These are phyloP conservation scores for Apophysomyces variabilis DNA, from an alignment of 371 early-diverging fungal genomes.

Conservation along the genomic window DNA sequence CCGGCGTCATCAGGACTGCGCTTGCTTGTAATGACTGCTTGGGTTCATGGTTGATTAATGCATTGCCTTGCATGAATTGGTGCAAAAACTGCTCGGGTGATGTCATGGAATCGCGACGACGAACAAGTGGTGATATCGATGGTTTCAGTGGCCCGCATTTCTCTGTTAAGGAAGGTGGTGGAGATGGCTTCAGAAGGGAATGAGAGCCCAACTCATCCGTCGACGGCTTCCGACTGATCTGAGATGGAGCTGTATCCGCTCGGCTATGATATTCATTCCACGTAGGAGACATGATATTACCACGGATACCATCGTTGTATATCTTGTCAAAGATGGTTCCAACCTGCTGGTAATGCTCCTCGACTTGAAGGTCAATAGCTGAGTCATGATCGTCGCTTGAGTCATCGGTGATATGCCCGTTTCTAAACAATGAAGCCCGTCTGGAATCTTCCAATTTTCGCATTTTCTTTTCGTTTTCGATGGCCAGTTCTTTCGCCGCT, in stretches of 20 bases:
- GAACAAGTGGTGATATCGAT: slow-evolving; percentile 34
- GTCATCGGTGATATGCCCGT: slow-evolving; percentile 15
- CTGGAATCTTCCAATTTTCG: slow-evolving; percentile 52
- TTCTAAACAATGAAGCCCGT: slow-evolving; percentile 17
- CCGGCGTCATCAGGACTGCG: slow-evolving; percentile 26
- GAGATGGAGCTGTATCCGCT: not conserved
- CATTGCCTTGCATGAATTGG: slow-evolving; percentile 30
- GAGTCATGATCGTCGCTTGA: slow-evolving; percentile 44
- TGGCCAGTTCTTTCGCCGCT: slow-evolving; percentile 70
- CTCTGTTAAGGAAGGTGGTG: not conserved
- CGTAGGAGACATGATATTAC: slow-evolving; percentile 25
- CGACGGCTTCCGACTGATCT: not conserved
- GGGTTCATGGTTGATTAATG: not conserved
- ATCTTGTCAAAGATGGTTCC: slow-evolving; percentile 61
- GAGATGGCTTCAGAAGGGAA: slow-evolving; percentile 19
- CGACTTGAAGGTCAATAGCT: slow-evolving; percentile 44
- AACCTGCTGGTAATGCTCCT: slow-evolving; percentile 42
- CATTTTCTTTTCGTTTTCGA: slow-evolving; percentile 75
- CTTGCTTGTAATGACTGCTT: not conserved
- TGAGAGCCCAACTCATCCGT: slow-evolving; percentile 8
- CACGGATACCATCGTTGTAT: slow-evolving; percentile 57
- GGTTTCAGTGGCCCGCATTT: slow-evolving; percentile 36
- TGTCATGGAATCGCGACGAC: slow-evolving; percentile 42
- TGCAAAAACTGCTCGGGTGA: slow-evolving; percentile 51
- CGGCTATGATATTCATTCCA: slow-evolving; percentile 24